Conservation (phyloP, 2,329 filamentous ascomycete species). For the Waltergamsia citrina region DNA sequence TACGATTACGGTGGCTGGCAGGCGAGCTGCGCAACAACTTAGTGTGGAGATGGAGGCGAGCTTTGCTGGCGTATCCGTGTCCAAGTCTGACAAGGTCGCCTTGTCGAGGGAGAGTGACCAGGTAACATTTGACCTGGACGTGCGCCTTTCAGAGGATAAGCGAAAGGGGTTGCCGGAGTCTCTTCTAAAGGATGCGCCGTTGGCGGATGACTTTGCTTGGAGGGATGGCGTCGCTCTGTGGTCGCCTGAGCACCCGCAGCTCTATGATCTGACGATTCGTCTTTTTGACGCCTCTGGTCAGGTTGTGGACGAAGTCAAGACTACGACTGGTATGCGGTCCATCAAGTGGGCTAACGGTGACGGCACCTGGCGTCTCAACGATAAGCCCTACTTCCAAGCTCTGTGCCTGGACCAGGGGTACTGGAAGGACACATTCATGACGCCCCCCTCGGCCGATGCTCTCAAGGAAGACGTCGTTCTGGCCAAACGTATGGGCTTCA, state of each 20-base stretch:
- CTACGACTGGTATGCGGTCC: constrained; percentile 51
- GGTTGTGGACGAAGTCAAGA: constrained; percentile 46
- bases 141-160: constrained; percentile 35
- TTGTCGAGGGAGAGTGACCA: constrained; percentile 40
- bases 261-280: constrained; percentile 45
- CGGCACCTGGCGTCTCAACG: constrained; percentile 49
- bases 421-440: constrained; percentile 52
- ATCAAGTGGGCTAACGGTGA: constrained; percentile 49
- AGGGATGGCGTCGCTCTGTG: constrained; percentile 49
- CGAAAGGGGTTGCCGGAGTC: constrained; percentile 25
- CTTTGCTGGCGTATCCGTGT: constrained; percentile 37
- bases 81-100: constrained; percentile 27
- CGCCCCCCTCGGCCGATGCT: constrained; percentile 37
- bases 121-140: constrained; percentile 33
- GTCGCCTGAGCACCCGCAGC: constrained; percentile 47
- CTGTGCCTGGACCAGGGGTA: constrained; percentile 54
- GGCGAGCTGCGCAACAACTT: constrained; percentile 34
- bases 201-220: constrained; percentile 31
- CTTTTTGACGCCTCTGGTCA: constrained; percentile 31
- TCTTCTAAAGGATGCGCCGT: constrained; percentile 20
- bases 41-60: constrained; percentile 43
- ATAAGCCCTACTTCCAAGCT: constrained; percentile 49
- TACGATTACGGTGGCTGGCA: constrained; percentile 36
- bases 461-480: constrained; percentile 44
- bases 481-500: constrained; percentile 52